Evolutionary conservation across 2,329 filamentous ascomycete genomes (phyloP), one percentile per base, ranked within the genome.

Genomic region (Orbilia blumenaviensis): DNA sequence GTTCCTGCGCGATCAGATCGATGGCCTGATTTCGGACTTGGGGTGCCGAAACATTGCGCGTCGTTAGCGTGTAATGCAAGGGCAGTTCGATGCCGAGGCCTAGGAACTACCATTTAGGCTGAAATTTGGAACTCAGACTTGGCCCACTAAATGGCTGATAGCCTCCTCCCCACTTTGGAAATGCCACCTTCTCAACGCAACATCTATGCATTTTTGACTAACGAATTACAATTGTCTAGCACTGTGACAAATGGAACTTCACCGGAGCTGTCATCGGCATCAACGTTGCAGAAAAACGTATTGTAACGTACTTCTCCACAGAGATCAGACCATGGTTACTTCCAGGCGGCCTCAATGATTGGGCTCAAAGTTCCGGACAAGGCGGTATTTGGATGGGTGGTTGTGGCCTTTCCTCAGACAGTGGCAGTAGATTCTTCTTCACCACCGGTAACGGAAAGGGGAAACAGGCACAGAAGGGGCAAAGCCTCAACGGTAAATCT

Each of bases 171-270:
- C 54, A 18, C 16, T 52, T 29, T 12, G 34, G 50, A 62, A 71
- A 71, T 54, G 18, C 58, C 23, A 52, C 58, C 3, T 29, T 4
- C 7, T 1, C 60, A 74, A 74, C 69, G 46, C 61, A 56, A 8
- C 25, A 3, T 2, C 14, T 9, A 16, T 7, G 16, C 21, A 14
- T 63, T 25, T 18, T 14, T 16, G 23, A 12, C 66, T 68, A 61
- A 68, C 42, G 16, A 16, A n/a, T 34, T 18, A 9, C 12, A n/a
- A 8, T 3, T 25, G 8, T 41, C 41, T 23, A 86, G 12, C 85
- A 88, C 76, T 88, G 87, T 60, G 87, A 87, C 23, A 84, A 86
- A 71, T 88, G 86, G 80, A 87, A 88, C 79, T 88, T 78, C 62
- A 78, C 78, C 3, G 72, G 72, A 5, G 72, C 72, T 8, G 82